Base-by-base conservation (phyloP, 148 eudicot genomes). In the Amaranthus palmeri region DNA sequence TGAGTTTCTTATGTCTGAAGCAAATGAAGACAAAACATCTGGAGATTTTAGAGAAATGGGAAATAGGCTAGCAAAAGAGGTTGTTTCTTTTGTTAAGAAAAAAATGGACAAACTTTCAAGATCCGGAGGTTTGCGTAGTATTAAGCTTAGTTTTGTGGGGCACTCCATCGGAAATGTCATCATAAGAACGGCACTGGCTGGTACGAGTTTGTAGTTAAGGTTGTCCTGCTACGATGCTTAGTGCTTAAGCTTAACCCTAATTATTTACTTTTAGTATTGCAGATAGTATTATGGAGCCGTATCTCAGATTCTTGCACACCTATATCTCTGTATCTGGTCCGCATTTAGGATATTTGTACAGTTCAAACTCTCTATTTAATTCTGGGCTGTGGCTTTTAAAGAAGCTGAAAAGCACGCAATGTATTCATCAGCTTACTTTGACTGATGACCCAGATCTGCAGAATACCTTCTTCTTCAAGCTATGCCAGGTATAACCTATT, bases 1-100 rank as follows among this genome's bases (percentile, higher is more conserved):
- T 52, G 96, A 91, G 62, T 88, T 83, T 89, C 90, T 95, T 41
- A 89, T 95, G 98, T 95, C 98, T 43, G 97, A 89, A 82, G 91
- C 75, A 56, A 95, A 95, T 74, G 98, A 95, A 81, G 98, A 95
- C 64, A 95, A 91, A 84, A 95, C 98, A 53, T 91, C 93, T 41
- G 98, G 91, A 3, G 98, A 95, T 79, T 86, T 95, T 68, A 83
- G 97, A 82, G 98, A 95, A 89, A 95, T 95, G 98, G 98, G 98
- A 67, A 80, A 78, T 17, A 81, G 98, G 80, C 85, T 95, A 54
- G 98, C 97, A 50, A 83, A 91, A 76, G 98, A 95, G 80, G 96
- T 89, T 54, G 77, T 79, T 25, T 78, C 92, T 61, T 95, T 89
- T n/a, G 68, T 89, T 51, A 91, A 84, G 78, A 91, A 90, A 88